Conservation (phyloP, 352 stramenopile species). For the Blastocystis sp. region DNA sequence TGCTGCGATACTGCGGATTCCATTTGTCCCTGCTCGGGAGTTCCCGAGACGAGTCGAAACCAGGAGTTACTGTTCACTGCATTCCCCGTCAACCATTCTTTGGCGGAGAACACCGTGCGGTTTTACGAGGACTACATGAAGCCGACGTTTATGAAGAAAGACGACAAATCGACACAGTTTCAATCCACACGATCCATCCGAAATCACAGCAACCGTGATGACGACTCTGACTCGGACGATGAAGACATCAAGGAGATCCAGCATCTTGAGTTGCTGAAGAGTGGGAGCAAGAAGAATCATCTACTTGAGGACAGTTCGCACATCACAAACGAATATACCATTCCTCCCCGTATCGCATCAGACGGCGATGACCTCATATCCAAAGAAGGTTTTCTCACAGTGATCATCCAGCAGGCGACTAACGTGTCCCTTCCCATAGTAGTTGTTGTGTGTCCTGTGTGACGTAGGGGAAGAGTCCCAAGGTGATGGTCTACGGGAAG, state of each 20-base stretch:
- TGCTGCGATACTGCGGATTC: conserved; percentile 10
- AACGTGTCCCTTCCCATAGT: neutral
- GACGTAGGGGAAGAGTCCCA: neutral
- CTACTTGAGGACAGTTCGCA: neutral
- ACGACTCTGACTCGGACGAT: neutral
- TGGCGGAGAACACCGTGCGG: neutral
- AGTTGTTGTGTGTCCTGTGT: neutral
- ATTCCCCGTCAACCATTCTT: conserved; percentile 5
- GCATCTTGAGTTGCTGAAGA: neutral
- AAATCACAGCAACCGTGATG: neutral
- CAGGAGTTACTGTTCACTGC: neutral
- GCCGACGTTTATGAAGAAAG: neutral
- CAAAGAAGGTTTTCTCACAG: neutral
- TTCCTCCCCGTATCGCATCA: neutral
- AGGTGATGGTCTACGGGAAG: neutral
- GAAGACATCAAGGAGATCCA: neutral
- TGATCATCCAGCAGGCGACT: conserved; percentile 1
- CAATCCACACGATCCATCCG: neutral
- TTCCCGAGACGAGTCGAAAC: neutral
- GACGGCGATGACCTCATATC: neutral
- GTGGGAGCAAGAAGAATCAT: too few species aligned
- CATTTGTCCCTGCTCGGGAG: neutral
- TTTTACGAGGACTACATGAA: conserved; percentile 17
- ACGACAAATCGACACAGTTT: neutral
- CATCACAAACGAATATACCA: neutral